Conservation (phyloP, 352 stramenopile species). For the Nothophytophthora sp. region DNA sequence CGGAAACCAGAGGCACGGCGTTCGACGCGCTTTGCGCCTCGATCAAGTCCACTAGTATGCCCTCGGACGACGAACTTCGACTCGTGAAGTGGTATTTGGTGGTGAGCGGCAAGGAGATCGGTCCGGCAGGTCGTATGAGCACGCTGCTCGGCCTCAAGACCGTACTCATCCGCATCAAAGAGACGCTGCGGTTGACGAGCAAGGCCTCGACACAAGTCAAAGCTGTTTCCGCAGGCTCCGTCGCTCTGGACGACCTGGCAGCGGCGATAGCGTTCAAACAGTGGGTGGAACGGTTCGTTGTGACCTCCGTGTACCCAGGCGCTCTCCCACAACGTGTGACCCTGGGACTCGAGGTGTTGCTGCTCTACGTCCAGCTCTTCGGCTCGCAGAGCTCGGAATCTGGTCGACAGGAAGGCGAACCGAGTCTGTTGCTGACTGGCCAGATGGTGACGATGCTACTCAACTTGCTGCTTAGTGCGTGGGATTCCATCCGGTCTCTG, state of each 20-base stretch:
- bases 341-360: constrained; percentile 68
- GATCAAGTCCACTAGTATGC: constrained; percentile 81
- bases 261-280: constrained; percentile 51
- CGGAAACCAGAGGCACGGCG: constrained; percentile 61
- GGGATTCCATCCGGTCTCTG: constrained; percentile 76
- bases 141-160: constrained; percentile 76
- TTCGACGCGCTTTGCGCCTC: constrained; percentile 82
- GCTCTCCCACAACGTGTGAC: constrained; percentile 71
- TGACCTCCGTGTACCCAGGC: constrained; percentile 63
- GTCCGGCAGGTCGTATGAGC: constrained; percentile 64
- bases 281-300: constrained; percentile 72
- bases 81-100: constrained; percentile 72
- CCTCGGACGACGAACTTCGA: constrained; percentile 47
- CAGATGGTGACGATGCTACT: constrained; percentile 74
- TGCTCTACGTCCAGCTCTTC: constrained; percentile 77
- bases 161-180: constrained; percentile 75
- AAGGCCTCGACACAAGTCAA: constrained; percentile 30
- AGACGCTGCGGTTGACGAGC: constrained; percentile 53
- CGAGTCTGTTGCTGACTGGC: constrained; percentile 44
- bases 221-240: background rate
- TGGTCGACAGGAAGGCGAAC: background rate
- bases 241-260: constrained; percentile 20
- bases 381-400: too few relatives aligned
- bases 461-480: constrained; percentile 80
- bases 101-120: constrained; percentile 76